Conservation (phyloP, 495 filamentous ascomycete species). For the Xylaria palmicola region DNA sequence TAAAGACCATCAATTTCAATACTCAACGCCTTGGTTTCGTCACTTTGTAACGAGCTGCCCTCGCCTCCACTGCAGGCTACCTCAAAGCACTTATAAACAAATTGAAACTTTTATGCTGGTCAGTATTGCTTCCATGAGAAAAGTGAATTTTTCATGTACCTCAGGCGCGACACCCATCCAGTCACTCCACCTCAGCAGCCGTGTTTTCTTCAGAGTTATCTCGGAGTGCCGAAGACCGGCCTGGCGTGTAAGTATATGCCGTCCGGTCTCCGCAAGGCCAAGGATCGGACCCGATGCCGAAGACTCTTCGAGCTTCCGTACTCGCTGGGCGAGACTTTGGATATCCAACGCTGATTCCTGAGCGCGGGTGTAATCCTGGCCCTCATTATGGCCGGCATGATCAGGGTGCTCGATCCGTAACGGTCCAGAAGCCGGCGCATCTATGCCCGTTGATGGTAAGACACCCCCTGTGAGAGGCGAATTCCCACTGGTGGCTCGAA, state of each 20-base stretch:
- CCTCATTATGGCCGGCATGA: neutral
- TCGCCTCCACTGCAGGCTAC: conserved; percentile 6
- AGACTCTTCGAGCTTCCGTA: conserved; percentile 21
- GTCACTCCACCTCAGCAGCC: conserved; percentile 44
- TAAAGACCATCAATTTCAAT: conserved; percentile 31
- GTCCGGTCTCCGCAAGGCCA: conserved; percentile 20
- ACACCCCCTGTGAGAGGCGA: conserved; percentile 3
- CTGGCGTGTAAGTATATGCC: conserved; percentile 26
- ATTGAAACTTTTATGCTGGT: conserved; percentile 19
- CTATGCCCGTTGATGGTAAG: neutral
- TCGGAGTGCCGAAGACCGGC: conserved; percentile 28
- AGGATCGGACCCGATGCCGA: conserved; percentile 14
- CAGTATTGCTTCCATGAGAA: conserved; percentile 4
- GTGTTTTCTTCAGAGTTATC: conserved; percentile 37
- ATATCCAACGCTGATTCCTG: conserved; percentile 15
- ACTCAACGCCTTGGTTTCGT: conserved; percentile 22
- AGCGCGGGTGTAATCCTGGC: neutral
- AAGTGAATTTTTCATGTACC: conserved; percentile 26
- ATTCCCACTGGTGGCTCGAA: neutral
- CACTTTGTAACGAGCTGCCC: conserved; percentile 8
- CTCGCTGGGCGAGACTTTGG: conserved; percentile 18
- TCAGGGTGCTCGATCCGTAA: neutral
- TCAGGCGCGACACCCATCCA: conserved; percentile 41
- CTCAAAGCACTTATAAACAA: conserved; percentile 19
- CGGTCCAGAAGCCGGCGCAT: neutral